Evolutionary conservation across 306 rosid species (phyloP).

Genomic region (Styphnolobium japonicum): DNA sequence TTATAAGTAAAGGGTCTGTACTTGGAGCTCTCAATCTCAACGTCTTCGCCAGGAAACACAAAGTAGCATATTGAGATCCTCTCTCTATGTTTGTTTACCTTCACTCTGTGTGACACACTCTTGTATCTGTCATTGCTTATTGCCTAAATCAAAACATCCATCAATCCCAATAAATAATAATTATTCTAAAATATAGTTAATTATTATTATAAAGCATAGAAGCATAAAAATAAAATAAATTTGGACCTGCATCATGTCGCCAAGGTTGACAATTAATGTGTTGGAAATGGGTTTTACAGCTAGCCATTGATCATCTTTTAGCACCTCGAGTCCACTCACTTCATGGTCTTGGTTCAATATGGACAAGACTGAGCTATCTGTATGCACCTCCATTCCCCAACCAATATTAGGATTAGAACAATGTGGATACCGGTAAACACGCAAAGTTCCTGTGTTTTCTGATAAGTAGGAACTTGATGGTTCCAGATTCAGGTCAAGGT

Average conservation of each 20-base stretch:
- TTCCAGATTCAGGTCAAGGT: slow-evolving; percentile 24
- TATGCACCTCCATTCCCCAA: slow-evolving; percentile 56
- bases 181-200: neutral
- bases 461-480: slow-evolving; percentile 17
- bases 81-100: slow-evolving; percentile 33
- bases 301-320: slow-evolving; percentile 45
- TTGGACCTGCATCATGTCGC: slow-evolving; percentile 69
- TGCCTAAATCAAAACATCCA: slow-evolving; percentile 29
- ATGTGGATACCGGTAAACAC: slow-evolving; percentile 57
- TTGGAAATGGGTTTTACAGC: slow-evolving; percentile 39
- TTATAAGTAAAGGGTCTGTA: slow-evolving; percentile 57
- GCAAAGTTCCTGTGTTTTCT: slow-evolving; percentile 41
- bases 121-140: slow-evolving; percentile 52
- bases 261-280: slow-evolving; percentile 55
- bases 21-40: slow-evolving; percentile 42
- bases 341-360: slow-evolving; percentile 41
- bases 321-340: slow-evolving; percentile 51
- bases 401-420: slow-evolving; percentile 7
- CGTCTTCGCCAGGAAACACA: slow-evolving; percentile 48
- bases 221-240: neutral
- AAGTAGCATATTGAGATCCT: slow-evolving; percentile 55
- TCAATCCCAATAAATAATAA: neutral
- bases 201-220: neutral
- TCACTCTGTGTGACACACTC: slow-evolving; percentile 55
- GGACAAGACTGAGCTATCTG: slow-evolving; percentile 60